A percentile compares a stretch with the other conserved stretches of the same genome.
These are phyloP conservation scores for Phalaenopsis aphrodite DNA, from an alignment of 106 monocot genomes.

Conservation along the genomic window DNA sequence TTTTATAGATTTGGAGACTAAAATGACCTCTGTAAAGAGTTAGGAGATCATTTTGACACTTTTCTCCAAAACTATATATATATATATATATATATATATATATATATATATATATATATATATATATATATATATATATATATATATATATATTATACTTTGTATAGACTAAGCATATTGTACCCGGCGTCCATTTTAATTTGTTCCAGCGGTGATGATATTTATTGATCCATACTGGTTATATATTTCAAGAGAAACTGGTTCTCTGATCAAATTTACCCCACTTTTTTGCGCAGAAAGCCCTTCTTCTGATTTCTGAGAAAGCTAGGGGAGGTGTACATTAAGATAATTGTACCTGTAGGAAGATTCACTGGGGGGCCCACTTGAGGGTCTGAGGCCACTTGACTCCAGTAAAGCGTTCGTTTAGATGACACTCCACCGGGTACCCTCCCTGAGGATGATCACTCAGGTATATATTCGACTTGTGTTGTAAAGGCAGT, in stretches of 20 bases:
- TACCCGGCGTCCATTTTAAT: too few species aligned
- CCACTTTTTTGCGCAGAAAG: not conserved
- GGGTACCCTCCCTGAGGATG: not conserved
- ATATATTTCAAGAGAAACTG: not conserved
- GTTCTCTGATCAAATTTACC: not conserved
- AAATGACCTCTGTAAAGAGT: too few species aligned
- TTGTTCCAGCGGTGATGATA: not conserved
- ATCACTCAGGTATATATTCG: not conserved
- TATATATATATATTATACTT: too few species aligned
- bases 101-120: too few species aligned
- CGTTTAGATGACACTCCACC: not conserved
- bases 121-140: too few species aligned
- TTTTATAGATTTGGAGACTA: too few species aligned
- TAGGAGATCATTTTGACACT: too few species aligned
- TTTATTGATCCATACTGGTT: not conserved
- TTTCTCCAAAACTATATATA: too few species aligned
- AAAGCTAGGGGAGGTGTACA: not conserved
- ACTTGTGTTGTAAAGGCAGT: not conserved
- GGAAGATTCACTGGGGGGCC: not conserved
- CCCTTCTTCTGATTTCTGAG: slow-evolving; percentile 1
- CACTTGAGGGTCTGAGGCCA: not conserved
- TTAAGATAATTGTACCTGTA: not conserved
- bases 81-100: too few species aligned
- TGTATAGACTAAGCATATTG: too few species aligned
- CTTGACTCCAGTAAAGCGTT: not conserved